Conservation (phyloP, 2,329 filamentous ascomycete genomes). For the Tothia fuscella region DNA sequence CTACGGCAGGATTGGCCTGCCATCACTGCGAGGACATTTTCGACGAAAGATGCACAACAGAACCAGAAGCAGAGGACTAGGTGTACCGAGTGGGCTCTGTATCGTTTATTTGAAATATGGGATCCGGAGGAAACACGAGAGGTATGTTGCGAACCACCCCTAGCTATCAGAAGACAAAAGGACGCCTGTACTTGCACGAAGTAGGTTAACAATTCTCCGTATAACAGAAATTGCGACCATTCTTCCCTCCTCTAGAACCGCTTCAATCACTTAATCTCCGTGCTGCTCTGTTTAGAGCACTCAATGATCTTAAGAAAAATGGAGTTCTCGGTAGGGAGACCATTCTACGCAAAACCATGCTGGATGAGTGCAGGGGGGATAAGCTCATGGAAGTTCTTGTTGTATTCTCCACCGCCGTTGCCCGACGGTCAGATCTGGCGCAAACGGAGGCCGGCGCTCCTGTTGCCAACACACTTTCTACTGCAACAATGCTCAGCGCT, state of each 20-base stretch:
- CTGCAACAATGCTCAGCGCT: conserved; percentile 25
- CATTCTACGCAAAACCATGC: conserved; percentile 81
- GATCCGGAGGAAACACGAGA: conserved; percentile 63
- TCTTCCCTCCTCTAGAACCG: conserved; percentile 83
- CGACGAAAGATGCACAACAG: conserved; percentile 50
- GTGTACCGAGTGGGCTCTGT: conserved; percentile 83
- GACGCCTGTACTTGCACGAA: background rate
- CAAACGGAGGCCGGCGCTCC: conserved; percentile 24
- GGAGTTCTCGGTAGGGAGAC: conserved; percentile 69
- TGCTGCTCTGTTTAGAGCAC: conserved; percentile 64
- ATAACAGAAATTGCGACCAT: conserved; percentile 70
- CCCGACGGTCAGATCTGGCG: conserved; percentile 53
- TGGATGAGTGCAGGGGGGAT: conserved; percentile 92
- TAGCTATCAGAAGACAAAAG: background rate
- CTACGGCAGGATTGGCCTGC: conserved; percentile 65
- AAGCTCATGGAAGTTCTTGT: conserved; percentile 78
- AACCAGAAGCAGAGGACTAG: conserved; percentile 75
- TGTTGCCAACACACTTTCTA: conserved; percentile 40
- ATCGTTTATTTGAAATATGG: conserved; percentile 74
- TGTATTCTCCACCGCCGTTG: conserved; percentile 69
- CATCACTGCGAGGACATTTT: conserved; percentile 60
- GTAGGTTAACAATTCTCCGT: background rate
- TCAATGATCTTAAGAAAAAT: conserved; percentile 81
- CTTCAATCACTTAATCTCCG: conserved; percentile 85
- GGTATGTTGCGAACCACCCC: conserved; percentile 34